Evolutionary conservation across 108 stramenopile species (phyloP), one percentile per base, ranked within the genome.

Genomic region (Nitzschia putrida): DNA sequence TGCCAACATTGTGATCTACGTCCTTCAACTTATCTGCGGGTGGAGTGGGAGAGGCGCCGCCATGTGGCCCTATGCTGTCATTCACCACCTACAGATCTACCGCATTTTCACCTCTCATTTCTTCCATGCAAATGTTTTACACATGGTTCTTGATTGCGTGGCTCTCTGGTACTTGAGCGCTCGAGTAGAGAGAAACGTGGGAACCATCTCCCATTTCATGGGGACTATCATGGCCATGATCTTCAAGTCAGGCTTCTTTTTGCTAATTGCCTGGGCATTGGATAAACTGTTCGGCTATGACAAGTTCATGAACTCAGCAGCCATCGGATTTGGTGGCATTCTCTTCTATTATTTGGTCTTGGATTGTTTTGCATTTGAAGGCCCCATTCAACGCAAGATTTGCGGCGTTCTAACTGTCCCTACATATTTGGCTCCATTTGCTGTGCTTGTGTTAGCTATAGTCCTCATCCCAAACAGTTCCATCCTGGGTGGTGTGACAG

Each of bases 121-220:
- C 58, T 88, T 95, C 69, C 96, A 97, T 76, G 93, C 79, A 8
- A 84, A 73, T 54, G 24, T 95, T n/a, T 61, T 95, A 81, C 96
- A 97, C 69, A 90, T 97, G 45, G 91, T 70, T 5, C 89, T 95
- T 88, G 96, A 97, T 66, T 89, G 94, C 90, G 81, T 91, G 76
- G 88, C 91, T 13, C 77, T 88, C 0, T 66, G 76, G 42, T 85
- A 81, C 10, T 79, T 96, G 45, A 79, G 91, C 14, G 53, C 71
- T 8, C 24, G 66, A 29, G 68, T 97, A 29, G 96, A 95, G 64
- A 82, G 76, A 51, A 64, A 59, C 29, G 24, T 91, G 29, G 94
- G 94, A 23, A 88, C 94, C 0, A 39, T 91, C 21, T 55, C 42
- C 7, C 77, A 74, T 49, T 26, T 79, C 0, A 16, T 87, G 8